Conservation (phyloP, 2,329 filamentous ascomycete species). For the Colletotrichum camelliae region DNA sequence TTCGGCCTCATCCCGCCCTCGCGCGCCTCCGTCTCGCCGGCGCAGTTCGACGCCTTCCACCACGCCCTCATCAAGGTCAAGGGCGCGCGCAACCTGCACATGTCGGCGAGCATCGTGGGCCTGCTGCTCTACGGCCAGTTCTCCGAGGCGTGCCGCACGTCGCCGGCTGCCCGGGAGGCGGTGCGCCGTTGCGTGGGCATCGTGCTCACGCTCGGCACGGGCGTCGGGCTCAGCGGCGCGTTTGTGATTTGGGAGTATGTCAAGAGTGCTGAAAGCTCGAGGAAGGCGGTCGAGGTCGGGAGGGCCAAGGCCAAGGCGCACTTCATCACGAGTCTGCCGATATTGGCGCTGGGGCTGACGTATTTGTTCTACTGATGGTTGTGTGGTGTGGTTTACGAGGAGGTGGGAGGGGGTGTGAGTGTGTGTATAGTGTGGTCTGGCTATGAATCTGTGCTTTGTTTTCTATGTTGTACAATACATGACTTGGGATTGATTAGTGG, state of each 20-base stretch:
- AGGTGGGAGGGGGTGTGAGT: not conserved
- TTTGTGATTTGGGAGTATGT: constrained; percentile 3
- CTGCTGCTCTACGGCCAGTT: constrained; percentile 6
- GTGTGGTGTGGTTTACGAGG: not conserved
- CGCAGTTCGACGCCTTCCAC: constrained; percentile 17
- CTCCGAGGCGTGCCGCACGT: constrained; percentile 5
- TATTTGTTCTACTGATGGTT: not conserved
- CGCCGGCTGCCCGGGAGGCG: not conserved
- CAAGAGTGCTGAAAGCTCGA: not conserved
- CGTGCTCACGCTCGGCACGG: constrained; percentile 4
- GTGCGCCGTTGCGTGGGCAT: constrained; percentile 11
- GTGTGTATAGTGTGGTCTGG: not conserved
- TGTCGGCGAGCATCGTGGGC: constrained; percentile 5
- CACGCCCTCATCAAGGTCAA: constrained; percentile 17
- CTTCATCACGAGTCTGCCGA: constrained; percentile 2
- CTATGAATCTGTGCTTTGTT: not conserved
- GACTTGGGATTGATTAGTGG: not conserved
- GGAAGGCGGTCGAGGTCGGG: not conserved
- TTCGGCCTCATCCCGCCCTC: constrained; percentile 12
- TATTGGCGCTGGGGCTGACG: not conserved
- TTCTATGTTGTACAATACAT: not conserved
- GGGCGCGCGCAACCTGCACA: constrained; percentile 17
- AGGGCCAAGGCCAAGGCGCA: constrained; percentile 5
- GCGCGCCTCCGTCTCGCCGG: not conserved
- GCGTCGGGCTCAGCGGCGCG: constrained; percentile 8